Evolutionary conservation across 768 basidiomycete species (phyloP).

Genomic region (Leucocoprinus sp.): DNA sequence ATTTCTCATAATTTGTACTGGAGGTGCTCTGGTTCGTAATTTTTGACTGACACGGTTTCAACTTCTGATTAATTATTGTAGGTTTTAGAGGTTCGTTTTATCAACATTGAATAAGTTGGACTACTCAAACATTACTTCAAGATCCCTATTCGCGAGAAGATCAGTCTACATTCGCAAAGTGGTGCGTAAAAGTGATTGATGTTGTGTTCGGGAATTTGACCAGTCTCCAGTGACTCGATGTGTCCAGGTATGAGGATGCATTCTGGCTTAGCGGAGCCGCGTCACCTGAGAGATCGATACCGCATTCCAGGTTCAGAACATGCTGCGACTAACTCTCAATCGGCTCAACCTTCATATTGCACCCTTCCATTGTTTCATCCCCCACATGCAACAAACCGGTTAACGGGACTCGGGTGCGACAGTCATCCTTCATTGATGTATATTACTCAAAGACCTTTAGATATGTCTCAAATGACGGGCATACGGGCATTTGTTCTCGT

Average conservation of each 20-base stretch:
- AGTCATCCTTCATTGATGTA: not conserved
- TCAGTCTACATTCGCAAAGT: constrained; percentile 43
- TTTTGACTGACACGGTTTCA: not conserved
- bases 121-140: constrained; percentile 14
- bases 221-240: constrained; percentile 35
- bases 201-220: not conserved
- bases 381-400: constrained; percentile 10
- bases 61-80: constrained; percentile 14
- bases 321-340: constrained; percentile 23
- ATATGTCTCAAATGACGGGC: constrained; percentile 50
- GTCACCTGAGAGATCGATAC: too few relatives aligned
- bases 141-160: constrained; percentile 59
- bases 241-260: constrained; percentile 44
- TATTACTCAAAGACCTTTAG: constrained; percentile 14
- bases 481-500: constrained; percentile 50
- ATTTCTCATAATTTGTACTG: constrained; percentile 48
- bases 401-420: constrained; percentile 10
- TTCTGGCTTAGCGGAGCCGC: too few relatives aligned
- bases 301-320: constrained; percentile 41
- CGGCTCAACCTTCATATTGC: constrained; percentile 46
- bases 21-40: constrained; percentile 45
- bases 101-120: not conserved
- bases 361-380: constrained; percentile 46
- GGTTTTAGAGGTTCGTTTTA: constrained; percentile 42
- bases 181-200: constrained; percentile 26